Evolutionary conservation across 495 filamentous ascomycete species (phyloP).

Genomic region (Baudoinia panamericana): DNA sequence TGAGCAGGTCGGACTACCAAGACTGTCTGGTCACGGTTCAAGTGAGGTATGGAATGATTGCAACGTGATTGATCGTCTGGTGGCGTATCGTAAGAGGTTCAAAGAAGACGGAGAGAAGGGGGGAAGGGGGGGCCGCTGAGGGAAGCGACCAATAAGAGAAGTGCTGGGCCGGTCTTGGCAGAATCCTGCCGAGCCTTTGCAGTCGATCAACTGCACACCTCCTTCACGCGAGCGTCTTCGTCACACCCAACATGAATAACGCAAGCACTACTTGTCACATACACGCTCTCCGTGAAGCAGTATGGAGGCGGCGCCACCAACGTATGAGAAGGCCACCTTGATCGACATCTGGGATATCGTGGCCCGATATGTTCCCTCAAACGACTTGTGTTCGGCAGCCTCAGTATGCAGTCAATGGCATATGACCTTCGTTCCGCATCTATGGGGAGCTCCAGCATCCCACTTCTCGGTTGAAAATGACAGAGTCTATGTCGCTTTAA

Average conservation of each 20-base stretch:
- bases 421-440: constrained; percentile 43
- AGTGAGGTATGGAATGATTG: constrained; percentile 10
- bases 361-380: constrained; percentile 45
- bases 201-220: too few species aligned
- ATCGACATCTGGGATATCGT: constrained; percentile 50
- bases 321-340: constrained; percentile 45
- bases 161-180: too few species aligned
- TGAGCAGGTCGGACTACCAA: constrained; percentile 77
- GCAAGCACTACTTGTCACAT: too few species aligned
- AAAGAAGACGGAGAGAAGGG: too few species aligned
- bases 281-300: too few species aligned
- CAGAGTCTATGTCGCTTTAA: constrained; percentile 53
- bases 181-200: too few species aligned
- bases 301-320: constrained; percentile 43
- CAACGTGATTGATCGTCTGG: constrained; percentile 3
- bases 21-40: background rate
- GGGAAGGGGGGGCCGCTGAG: too few species aligned
- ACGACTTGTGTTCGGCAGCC: constrained; percentile 45
- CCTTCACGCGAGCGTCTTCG: too few species aligned
- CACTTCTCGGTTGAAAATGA: constrained; percentile 53
- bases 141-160: too few species aligned
- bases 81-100: background rate
- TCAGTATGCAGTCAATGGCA: constrained; percentile 49
- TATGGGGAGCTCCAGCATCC: constrained; percentile 55
- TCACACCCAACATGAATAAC: too few species aligned